Evolutionary conservation across 129 eudicot species (phyloP).

Genomic region (Sambucus nigra): DNA sequence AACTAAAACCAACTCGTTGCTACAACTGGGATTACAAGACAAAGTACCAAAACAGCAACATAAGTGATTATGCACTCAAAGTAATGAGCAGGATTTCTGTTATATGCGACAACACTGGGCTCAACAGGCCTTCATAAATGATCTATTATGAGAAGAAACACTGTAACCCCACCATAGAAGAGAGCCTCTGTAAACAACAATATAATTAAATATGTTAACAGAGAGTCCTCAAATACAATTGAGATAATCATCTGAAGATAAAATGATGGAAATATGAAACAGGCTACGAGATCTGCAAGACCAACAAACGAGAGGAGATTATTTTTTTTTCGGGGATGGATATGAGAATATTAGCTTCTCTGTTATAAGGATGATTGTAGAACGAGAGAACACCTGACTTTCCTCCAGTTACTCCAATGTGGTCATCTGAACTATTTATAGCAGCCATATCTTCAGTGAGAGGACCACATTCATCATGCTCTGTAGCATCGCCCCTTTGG

Average conservation of each 20-base stretch:
- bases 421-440: constrained; percentile 12
- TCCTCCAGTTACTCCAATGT: constrained; percentile 40
- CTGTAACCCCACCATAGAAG: too few relatives aligned
- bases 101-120: too few relatives aligned
- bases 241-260: constrained; percentile 80
- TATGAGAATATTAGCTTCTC: constrained; percentile 23
- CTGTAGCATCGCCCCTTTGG: constrained; percentile 43
- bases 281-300: constrained; percentile 85
- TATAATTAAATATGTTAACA: too few relatives aligned
- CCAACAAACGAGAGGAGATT: constrained; percentile 72
- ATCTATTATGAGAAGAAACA: too few relatives aligned
- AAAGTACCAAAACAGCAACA: too few relatives aligned
- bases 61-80: too few relatives aligned
- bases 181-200: too few relatives aligned
- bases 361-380: constrained; percentile 32
- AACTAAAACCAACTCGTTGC: too few relatives aligned
- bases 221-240: constrained; percentile 78
- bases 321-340: constrained; percentile 25
- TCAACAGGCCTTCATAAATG: too few relatives aligned
- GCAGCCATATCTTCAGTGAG: constrained; percentile 27
- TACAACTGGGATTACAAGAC: too few relatives aligned
- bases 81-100: too few relatives aligned
- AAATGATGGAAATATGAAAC: constrained; percentile 87
- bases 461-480: constrained; percentile 37
- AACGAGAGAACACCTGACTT: constrained; percentile 81